phyloP scores from a whole-genome alignment of 2,329 filamentous ascomycete species.

The Teratosphaeria zuluensis region DNA sequence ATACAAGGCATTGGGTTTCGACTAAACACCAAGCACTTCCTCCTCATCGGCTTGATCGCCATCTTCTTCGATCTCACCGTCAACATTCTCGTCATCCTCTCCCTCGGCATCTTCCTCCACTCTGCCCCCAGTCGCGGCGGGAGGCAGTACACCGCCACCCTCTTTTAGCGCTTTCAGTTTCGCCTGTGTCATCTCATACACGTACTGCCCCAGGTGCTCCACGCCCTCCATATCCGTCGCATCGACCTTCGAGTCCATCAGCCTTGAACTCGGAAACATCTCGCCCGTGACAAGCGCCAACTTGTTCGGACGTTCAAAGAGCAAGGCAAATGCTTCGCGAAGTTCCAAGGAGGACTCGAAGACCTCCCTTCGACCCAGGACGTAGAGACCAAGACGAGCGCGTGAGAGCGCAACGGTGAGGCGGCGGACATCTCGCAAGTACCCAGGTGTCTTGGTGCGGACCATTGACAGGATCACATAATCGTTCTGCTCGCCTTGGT shows the following conservation, averaged over 20 bases:
- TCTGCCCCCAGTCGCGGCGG: constrained; percentile 6
- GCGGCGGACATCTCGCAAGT: constrained; percentile 84
- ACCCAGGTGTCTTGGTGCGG: constrained; percentile 78
- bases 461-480: constrained; percentile 93
- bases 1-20: background rate
- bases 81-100: constrained; percentile 19
- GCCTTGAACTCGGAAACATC: constrained; percentile 62
- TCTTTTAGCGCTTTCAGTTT: constrained; percentile 51
- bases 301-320: constrained; percentile 59
- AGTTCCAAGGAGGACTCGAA: constrained; percentile 87
- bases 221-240: constrained; percentile 75
- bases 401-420: constrained; percentile 91
- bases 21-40: background rate
- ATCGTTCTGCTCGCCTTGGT: constrained; percentile 98
- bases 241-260: constrained; percentile 24
- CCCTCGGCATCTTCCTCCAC: constrained; percentile 1
- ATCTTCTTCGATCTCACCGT: constrained; percentile 20
- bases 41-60: constrained; percentile 6
- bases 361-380: constrained; percentile 76
- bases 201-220: constrained; percentile 91
- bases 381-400: constrained; percentile 81
- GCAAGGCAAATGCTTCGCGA: constrained; percentile 69
- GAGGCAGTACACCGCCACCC: constrained; percentile 21
- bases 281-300: constrained; percentile 75
- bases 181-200: constrained; percentile 86